A percentile compares a stretch with the other conserved stretches of the same genome.
Conservation (phyloP, 257 asterid genomes). For the Leptodermis oblonga region DNA sequence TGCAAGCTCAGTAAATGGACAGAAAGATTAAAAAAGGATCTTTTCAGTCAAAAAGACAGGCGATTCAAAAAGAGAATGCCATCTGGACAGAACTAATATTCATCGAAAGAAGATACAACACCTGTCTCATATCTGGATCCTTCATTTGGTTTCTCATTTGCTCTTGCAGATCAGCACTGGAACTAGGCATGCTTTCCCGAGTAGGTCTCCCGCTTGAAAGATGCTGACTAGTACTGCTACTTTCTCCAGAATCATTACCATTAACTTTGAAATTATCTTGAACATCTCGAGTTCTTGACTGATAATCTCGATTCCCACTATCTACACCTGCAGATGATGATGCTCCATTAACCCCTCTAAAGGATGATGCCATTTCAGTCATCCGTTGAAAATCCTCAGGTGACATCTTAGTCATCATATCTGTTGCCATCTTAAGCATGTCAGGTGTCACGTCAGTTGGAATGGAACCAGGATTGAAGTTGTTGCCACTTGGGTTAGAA, state of each 20-base stretch:
- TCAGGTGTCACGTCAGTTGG: constrained; percentile 65
- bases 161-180: constrained; percentile 74
- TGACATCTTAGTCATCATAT: constrained; percentile 89
- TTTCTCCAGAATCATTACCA: constrained; percentile 35
- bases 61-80: not conserved
- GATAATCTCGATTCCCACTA: constrained; percentile 35
- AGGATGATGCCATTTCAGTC: constrained; percentile 72
- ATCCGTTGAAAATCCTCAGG: constrained; percentile 67
- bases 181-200: constrained; percentile 45
- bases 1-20: not conserved
- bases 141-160: constrained; percentile 93
- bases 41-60: not conserved
- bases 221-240: constrained; percentile 46
- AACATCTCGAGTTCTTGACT: constrained; percentile 29
- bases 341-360: constrained; percentile 49
- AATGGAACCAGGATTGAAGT: constrained; percentile 42
- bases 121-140: constrained; percentile 99
- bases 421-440: constrained; percentile 85
- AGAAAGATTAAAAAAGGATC: not conserved
- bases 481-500: constrained; percentile 14
- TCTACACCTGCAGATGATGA: constrained; percentile 36
- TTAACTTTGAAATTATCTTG: constrained; percentile 22
- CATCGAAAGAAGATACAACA: constrained; percentile 18
- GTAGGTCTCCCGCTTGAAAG: constrained; percentile 28
- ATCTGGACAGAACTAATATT: not conserved